Base-by-base conservation (phyloP, 495 filamentous ascomycete species). In the Aspergillus sparsus region DNA sequence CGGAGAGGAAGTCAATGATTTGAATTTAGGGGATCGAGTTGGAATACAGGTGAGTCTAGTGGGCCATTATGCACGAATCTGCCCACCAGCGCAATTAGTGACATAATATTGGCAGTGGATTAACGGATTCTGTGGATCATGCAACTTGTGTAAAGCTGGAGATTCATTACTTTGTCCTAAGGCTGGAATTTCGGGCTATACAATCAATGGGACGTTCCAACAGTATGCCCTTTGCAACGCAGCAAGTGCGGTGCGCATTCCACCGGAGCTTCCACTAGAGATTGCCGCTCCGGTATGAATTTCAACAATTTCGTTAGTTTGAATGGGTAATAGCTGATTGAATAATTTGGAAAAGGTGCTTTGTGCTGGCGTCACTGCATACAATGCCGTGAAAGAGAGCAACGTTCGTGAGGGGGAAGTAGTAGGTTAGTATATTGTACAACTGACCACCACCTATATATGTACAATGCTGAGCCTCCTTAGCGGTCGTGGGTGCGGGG, bases 321-420 rank as follows among this genome's bases (percentile, higher is more conserved):
- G 10, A 8, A 33, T 8, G 31, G 32, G 6, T 55, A 13, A 44
- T 15, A 32, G 21, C 3, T 32, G 5, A 31, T 10, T 18, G 21
- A 27, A 12, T 53, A 5, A 53, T 53, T 53, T 15, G 15, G 15
- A 18, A 31, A 6, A 55, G 47, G 83, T 93, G 42, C 82, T 93
- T 5, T 92, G 89, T 70, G 90, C 90, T 60, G 90, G 90, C 69
- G 85, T 93, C 69, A 93, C 91, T 34, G 89, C 92, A 60, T 95
- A 92, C 79, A 93, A 92, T 74, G 91, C 88, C 31, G 71, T 95
- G 47, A 93, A 93, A 74, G 89, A 93, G 70, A 89, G 87, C 4
- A 84, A 83, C 21, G 87, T 78, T 0, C 71, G 81, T 6, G 82
- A 89, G 0, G 90, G 90, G 32, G 82, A 93, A 68, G 85, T 77